phyloP scores from a whole-genome alignment of 1,284 basidiomycete species.

The Malassezia arunalokei region DNA sequence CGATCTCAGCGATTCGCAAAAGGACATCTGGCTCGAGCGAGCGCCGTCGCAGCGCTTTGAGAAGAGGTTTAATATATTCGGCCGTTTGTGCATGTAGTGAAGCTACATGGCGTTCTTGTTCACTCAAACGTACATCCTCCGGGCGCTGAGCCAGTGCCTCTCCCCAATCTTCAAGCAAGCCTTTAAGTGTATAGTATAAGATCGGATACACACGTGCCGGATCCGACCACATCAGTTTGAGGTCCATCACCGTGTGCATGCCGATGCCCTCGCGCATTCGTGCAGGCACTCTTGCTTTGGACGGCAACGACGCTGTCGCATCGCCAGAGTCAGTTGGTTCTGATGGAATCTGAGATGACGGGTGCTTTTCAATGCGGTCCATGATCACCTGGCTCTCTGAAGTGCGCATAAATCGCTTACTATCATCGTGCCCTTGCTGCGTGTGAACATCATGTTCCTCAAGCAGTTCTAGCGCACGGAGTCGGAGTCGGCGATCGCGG shows the following conservation, averaged over 20 bases:
- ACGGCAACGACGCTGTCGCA: neutral
- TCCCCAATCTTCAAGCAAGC: conserved; percentile 83
- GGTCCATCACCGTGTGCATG: conserved; percentile 40
- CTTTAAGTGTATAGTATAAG: conserved; percentile 90
- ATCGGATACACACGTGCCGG: conserved; percentile 93
- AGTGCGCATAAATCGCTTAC: neutral
- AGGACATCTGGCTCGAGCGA: conserved; percentile 77
- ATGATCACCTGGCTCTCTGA: conserved; percentile 69
- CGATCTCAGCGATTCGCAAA: conserved; percentile 79
- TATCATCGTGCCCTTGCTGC: neutral
- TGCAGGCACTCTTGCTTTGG: neutral
- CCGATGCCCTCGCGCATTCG: conserved; percentile 31
- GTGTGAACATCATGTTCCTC: conserved; percentile 45
- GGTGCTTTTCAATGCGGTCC: conserved; percentile 73
- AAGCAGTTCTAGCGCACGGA: conserved; percentile 84
- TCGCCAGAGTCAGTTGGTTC: conserved; percentile 3
- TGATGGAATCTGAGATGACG: conserved; percentile 25
- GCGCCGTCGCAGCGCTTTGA: conserved; percentile 72
- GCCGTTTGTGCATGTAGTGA: conserved; percentile 91
- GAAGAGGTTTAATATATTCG: conserved; percentile 90
- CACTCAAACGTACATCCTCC: conserved; percentile 62
- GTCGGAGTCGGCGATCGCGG: conserved; percentile 73
- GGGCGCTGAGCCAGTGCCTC: conserved; percentile 81
- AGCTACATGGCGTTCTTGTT: conserved; percentile 81
- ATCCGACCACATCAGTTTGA: conserved; percentile 72